phyloP scores from a whole-genome alignment of 2,329 filamentous ascomycete genomes.

The Diaporthe helianthi region DNA sequence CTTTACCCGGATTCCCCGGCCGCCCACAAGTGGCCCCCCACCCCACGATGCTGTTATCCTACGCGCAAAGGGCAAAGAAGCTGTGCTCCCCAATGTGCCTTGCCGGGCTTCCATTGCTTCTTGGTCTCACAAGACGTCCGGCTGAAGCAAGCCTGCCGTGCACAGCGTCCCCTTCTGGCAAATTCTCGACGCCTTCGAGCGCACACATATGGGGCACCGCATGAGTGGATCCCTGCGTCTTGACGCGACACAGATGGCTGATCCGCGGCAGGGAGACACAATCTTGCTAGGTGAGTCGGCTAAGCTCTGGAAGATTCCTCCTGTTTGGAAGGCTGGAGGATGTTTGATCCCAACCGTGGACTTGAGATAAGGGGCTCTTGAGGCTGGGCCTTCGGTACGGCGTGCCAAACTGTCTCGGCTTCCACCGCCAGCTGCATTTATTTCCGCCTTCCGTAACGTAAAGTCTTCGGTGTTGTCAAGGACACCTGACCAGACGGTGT shows the following conservation, averaged over 20 bases:
- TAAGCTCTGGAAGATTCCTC: background rate
- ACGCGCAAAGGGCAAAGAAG: background rate
- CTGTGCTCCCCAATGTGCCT: background rate
- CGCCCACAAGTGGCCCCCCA: background rate
- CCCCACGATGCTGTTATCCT: background rate
- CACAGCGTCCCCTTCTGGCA: slow-evolving; percentile 23
- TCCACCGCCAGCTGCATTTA: background rate
- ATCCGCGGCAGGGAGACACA: slow-evolving; percentile 1
- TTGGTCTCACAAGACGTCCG: slow-evolving; percentile 22
- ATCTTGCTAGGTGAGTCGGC: background rate
- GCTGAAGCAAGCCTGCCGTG: slow-evolving; percentile 1
- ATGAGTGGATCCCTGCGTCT: background rate
- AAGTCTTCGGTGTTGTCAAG: background rate
- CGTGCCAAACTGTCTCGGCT: slow-evolving; percentile 3
- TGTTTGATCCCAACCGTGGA: background rate
- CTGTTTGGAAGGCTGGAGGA: background rate
- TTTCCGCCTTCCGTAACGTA: background rate
- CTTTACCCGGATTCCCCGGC: slow-evolving; percentile 9
- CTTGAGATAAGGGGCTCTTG: background rate
- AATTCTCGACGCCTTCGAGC: slow-evolving; percentile 16
- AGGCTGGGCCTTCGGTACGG: background rate
- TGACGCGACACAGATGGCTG: slow-evolving; percentile 4
- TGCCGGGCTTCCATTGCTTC: slow-evolving; percentile 6
- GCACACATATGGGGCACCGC: slow-evolving; percentile 9
- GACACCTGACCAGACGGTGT: background rate